These are phyloP conservation scores for Microsporum audouinii DNA, from an alignment of 2,329 filamentous ascomycete genomes.

Conservation along the genomic window DNA sequence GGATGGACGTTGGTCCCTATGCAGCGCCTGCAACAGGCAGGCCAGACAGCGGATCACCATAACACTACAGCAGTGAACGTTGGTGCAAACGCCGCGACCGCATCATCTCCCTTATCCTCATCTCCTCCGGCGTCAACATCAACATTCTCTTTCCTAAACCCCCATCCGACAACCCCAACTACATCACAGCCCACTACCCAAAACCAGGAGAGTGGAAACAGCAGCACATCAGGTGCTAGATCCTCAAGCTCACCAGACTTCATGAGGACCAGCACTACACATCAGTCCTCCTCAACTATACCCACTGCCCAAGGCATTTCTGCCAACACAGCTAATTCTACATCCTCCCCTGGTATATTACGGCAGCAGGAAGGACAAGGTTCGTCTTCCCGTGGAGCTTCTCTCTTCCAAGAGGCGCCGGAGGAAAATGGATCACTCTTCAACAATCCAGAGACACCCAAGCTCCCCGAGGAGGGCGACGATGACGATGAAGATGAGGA, in stretches of 20 bases:
- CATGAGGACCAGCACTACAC: neutral
- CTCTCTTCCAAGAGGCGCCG: neutral
- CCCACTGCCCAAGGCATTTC: neutral
- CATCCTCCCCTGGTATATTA: neutral
- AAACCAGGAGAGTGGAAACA: neutral
- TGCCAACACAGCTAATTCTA: neutral
- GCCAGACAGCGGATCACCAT: neutral
- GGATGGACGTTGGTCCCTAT: constrained; percentile 43
- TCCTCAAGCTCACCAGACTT: neutral
- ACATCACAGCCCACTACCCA: neutral
- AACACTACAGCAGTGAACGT: neutral
- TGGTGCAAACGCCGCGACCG: neutral
- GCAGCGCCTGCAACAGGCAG: constrained; percentile 20
- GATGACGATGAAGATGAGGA: neutral
- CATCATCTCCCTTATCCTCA: neutral
- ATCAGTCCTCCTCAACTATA: neutral
- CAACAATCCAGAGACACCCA: neutral
- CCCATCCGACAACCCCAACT: neutral
- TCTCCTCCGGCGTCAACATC: neutral
- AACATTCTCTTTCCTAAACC: neutral
- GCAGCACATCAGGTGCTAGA: neutral
- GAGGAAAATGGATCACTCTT: neutral
- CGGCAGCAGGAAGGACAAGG: neutral
- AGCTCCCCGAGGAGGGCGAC: neutral
- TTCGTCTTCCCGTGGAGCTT: neutral